Evolutionary conservation across 192 early-diverging fungal genomes (phyloP).

Genomic region (Allomyces arbusculus): DNA sequence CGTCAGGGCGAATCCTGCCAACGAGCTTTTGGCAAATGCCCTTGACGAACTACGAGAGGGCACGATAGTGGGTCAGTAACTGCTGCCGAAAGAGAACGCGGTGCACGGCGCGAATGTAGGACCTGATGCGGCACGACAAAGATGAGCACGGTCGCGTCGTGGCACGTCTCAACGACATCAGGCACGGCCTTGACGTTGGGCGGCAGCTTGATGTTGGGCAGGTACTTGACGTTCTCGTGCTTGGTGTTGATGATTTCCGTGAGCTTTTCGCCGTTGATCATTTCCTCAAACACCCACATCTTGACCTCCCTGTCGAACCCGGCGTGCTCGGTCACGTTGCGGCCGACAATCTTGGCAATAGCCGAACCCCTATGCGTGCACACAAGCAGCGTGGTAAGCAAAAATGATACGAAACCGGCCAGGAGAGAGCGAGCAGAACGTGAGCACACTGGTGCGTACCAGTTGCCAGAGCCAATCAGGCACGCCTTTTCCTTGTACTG

Average conservation of each 20-base stretch:
- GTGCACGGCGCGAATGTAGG: constrained; percentile 1
- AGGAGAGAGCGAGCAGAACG: background rate
- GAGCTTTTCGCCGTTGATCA: constrained; percentile 59
- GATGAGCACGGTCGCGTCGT: constrained; percentile 73
- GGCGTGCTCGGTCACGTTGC: constrained; percentile 43
- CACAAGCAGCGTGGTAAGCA: constrained; percentile 1
- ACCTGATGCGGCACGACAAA: constrained; percentile 88
- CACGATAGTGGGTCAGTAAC: background rate
- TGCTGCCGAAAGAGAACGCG: too few species aligned
- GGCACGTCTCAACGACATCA: constrained; percentile 52
- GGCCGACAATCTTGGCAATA: constrained; percentile 75
- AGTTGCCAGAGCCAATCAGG: constrained; percentile 90
- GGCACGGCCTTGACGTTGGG: constrained; percentile 68
- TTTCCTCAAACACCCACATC: constrained; percentile 95
- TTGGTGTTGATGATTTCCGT: constrained; percentile 84
- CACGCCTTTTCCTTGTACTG: constrained; percentile 47
- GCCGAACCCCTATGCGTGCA: constrained; percentile 61
- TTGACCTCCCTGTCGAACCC: constrained; percentile 58
- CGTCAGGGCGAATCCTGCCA: constrained; percentile 42
- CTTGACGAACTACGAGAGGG: constrained; percentile 42
- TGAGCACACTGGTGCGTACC: constrained; percentile 35
- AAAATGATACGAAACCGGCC: background rate
- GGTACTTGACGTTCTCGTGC: constrained; percentile 82
- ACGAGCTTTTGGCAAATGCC: constrained; percentile 62
- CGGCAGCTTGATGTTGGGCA: constrained; percentile 70